Base-by-base conservation (phyloP, 2,329 filamentous ascomycete genomes). In the Xylariaceae sp. region DNA sequence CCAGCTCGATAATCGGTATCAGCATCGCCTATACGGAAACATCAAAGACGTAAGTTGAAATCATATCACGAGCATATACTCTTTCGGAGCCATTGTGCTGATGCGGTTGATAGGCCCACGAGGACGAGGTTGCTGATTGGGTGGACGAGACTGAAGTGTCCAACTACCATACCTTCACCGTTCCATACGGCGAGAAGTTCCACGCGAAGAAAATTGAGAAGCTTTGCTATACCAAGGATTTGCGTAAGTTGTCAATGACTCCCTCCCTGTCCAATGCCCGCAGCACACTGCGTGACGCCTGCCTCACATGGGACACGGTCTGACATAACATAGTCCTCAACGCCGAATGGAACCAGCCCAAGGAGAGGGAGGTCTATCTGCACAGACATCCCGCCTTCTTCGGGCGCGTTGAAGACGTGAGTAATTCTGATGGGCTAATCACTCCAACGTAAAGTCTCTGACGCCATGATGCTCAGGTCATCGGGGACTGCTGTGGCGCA, bases 71-170 rank as follows among this genome's bases (percentile, higher is more conserved):
- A 15, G 5, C 14, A 19, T 15, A 11, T 32, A 1, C 11, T 6
- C 11, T 24, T 6, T 11, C 21, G 11, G 9, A 14, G 12, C 3
- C 21, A 2, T 3, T 6, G 17, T 34, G 19, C 37, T 47, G 18
- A 47, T 27, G 9, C 16, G 17, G 3, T 18, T 8, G 9, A 18
- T 27, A 49, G 44, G 61, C 71, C 11, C 74, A 85, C 50, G 83
- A 88, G 47, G 85, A 92, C 45, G 88, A 94, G 50, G 73, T 90
- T 27, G 81, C 86, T 0, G 87, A 94, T 45, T 94, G 87, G 88
- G 72, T 85, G 2, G 78, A 83, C 5, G 76, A 84, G 39, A 78
- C 85, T 14, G 85, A 89, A 31, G 73, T 89, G 12, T 85, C 82
- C 23, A 81, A 83, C 54, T 94, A 94, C 49, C 79, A 92, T 55